Evolutionary conservation across 1,284 basidiomycete genomes (phyloP).

Genomic region (Trichosporon ovoides): DNA sequence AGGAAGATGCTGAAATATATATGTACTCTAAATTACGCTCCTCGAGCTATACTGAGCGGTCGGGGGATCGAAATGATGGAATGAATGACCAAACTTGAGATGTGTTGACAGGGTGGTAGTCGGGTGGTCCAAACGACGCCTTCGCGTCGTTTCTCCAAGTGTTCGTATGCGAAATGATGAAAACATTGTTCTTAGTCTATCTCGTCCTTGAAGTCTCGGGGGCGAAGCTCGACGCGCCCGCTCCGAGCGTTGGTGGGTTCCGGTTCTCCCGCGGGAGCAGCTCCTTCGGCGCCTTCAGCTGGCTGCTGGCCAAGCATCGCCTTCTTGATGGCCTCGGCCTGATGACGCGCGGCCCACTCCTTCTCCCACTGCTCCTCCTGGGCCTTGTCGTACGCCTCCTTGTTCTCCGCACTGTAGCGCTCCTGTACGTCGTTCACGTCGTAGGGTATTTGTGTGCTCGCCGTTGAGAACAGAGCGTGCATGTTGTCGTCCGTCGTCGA

Average conservation of each 20-base stretch:
- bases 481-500: constrained; percentile 58
- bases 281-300: not conserved
- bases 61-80: no score
- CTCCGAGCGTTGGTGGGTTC: not conserved
- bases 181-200: not conserved
- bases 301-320: not conserved
- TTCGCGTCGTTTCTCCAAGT: no score
- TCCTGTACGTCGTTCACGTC: constrained; percentile 79
- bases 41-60: no score
- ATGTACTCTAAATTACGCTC: no score
- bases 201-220: constrained; percentile 1
- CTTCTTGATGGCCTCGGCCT: constrained; percentile 11
- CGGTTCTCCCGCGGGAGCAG: not conserved
- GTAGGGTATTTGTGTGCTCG: constrained; percentile 55
- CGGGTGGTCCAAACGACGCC: no score
- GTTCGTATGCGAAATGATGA: no score
- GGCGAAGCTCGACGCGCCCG: not conserved
- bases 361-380: constrained; percentile 56
- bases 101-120: no score
- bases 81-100: no score
- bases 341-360: constrained; percentile 41
- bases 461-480: constrained; percentile 62
- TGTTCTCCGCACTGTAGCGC: constrained; percentile 69
- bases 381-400: constrained; percentile 68
- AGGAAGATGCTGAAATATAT: no score